A percentile compares a stretch with the other conserved stretches of the same genome.
These are phyloP conservation scores for Cornus florida DNA, from an alignment of 148 eudicot species.

Conservation along the genomic window DNA sequence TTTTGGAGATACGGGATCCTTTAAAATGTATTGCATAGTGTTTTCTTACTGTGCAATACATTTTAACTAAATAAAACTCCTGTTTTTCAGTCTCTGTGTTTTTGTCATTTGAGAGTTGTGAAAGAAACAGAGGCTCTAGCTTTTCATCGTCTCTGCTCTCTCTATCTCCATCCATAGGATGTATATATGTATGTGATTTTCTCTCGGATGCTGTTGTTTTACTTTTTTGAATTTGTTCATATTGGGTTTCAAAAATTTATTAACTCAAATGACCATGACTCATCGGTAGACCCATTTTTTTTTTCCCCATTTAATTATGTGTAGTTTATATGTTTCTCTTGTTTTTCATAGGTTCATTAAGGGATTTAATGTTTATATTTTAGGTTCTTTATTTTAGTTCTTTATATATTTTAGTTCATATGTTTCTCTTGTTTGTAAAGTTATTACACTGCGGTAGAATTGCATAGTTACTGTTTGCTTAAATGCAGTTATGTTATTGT, in stretches of 20 bases:
- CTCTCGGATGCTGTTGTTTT: too few relatives aligned
- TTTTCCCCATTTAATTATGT: constrained; percentile 19
- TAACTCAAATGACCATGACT: neutral
- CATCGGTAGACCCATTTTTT: constrained; percentile 35
- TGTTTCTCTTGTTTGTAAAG: neutral
- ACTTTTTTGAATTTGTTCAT: too few relatives aligned
- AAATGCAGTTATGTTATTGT: neutral
- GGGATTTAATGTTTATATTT: constrained; percentile 2
- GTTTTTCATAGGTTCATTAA: constrained; percentile 7
- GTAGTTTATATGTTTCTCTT: constrained; percentile 17
- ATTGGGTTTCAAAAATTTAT: too few relatives aligned
- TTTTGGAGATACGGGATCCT: neutral
- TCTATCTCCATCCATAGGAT: too few relatives aligned
- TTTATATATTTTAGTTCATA: neutral
- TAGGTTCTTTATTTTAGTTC: neutral
- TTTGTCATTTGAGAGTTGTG: neutral
- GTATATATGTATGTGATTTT: too few relatives aligned
- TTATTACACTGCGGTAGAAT: constrained; percentile 14
- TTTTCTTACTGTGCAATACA: neutral
- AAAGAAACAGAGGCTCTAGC: constrained; percentile 8
- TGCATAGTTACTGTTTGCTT: constrained; percentile 11
- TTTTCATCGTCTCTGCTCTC: neutral
- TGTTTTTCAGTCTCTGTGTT: neutral
- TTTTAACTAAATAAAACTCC: neutral
- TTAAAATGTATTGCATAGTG: neutral